These are phyloP conservation scores for Xanthoceras sorbifolium DNA, from an alignment of 345 rosid genomes.

Conservation along the genomic window DNA sequence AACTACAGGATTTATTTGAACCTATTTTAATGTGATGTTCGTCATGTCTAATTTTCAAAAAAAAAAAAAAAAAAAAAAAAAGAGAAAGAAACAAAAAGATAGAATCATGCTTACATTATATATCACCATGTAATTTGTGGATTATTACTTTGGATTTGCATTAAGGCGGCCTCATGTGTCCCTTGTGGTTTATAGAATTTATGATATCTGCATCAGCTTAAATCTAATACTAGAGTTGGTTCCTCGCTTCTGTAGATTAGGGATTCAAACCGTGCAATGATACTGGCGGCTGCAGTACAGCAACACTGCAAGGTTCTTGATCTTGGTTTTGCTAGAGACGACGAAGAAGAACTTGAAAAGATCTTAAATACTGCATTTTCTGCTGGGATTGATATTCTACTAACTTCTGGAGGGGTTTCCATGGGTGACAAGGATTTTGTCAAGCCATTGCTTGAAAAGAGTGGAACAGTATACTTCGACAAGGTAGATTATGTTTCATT, in stretches of 20 bases:
- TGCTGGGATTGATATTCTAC: conserved; percentile 70
- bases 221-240: conserved; percentile 23
- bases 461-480: conserved; percentile 68
- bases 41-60: background rate
- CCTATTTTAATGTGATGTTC: background rate
- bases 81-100: too few relatives aligned
- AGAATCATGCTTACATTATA: background rate
- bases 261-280: conserved; percentile 93
- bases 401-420: conserved; percentile 98
- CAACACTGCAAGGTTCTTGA: conserved; percentile 79
- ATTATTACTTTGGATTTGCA: conserved; percentile 7
- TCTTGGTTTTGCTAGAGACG: conserved; percentile 83
- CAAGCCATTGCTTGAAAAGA: conserved; percentile 77
- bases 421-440: conserved; percentile 98
- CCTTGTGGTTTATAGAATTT: conserved; percentile 17
- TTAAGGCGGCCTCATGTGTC: background rate
- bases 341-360: conserved; percentile 66
- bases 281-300: conserved; percentile 79
- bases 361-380: conserved; percentile 60
- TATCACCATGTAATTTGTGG: background rate
- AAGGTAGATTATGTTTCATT: conserved; percentile 48
- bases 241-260: conserved; percentile 63
- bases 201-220: background rate
- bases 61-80: background rate
- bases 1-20: background rate